Base-by-base conservation (phyloP, 192 early-diverging fungal genomes). In the Coemansia guatemalensis region DNA sequence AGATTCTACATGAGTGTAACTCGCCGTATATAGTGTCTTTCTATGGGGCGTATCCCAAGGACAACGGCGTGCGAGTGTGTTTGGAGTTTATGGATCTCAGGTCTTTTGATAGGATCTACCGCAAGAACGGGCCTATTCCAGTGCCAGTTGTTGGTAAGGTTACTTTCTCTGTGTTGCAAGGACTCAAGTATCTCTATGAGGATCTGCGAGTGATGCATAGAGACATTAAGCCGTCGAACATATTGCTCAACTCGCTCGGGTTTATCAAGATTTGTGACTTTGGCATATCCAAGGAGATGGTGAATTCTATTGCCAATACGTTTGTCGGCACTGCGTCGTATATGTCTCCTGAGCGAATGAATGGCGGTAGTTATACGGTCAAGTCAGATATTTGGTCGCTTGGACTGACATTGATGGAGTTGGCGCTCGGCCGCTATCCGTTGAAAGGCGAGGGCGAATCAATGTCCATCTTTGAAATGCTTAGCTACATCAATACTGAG, bases 51-150 rank as follows among this genome's bases (percentile, higher is more conserved):
- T 99, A 93, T 66, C 82, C 90, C 61, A 88, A 85, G 59, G 91
- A 92, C 27, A 85, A 84, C 33, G 88, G 87, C 35, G 88, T 99
- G 60, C 92, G 88, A 22, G 92, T 98, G 65, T 97, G 95, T 78
- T 92, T 99, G 91, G 97, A 98, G 83, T 97, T 88, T 73, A 97
- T 98, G 94, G 91, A 96, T 71, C 83, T 92, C 26, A 89, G 93
- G 21, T 93, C 96, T 8, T 85, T 99, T 50, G 96, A 99, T 62
- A 77, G 84, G 14, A 92, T 99, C 54, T 97, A 96, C 70, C 90
- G 91, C 68, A 92, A 93, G 78, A 84, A 87, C 64, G 96, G 96
- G 0, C 88, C 93, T 5, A 88, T 99, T 64, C 90, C 92, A 4
- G 88, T 97, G 68, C 88, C 90, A 61, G 87, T 96, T 18, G 73